Conservation (phyloP, 495 filamentous ascomycete genomes). For the Friedmanniomyces simplex region DNA sequence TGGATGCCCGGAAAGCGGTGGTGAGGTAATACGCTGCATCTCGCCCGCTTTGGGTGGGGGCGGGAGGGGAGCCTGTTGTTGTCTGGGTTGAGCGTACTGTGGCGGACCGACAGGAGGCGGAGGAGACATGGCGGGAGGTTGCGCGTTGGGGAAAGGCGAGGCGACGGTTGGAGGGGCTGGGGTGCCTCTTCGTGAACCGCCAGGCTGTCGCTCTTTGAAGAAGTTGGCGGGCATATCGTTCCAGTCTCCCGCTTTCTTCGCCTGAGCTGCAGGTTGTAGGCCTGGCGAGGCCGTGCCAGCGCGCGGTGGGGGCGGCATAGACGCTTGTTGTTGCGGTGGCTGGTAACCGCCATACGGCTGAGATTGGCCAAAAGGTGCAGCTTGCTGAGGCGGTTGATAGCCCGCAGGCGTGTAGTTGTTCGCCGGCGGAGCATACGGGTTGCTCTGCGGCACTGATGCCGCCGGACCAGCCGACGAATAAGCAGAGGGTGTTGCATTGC, state of each 20-base stretch:
- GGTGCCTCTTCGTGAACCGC: slow-evolving; percentile 58
- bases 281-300: slow-evolving; percentile 50
- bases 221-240: slow-evolving; percentile 86
- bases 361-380: slow-evolving; percentile 11
- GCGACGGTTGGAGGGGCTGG: slow-evolving; percentile 52
- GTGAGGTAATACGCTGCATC: slow-evolving; percentile 46
- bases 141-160: slow-evolving; percentile 58
- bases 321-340: slow-evolving; percentile 23
- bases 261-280: slow-evolving; percentile 53
- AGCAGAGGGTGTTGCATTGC: slow-evolving; percentile 17
- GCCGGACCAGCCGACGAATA: slow-evolving; percentile 21
- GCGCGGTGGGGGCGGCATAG: slow-evolving; percentile 48
- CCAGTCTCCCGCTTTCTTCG: slow-evolving; percentile 67
- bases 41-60: slow-evolving; percentile 47
- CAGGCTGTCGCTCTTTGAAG: slow-evolving; percentile 49
- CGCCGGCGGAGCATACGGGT: slow-evolving; percentile 9
- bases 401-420: slow-evolving; percentile 45
- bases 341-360: slow-evolving; percentile 16
- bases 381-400: slow-evolving; percentile 28
- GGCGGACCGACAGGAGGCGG: slow-evolving; percentile 38
- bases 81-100: slow-evolving; percentile 24
- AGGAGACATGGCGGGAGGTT: slow-evolving; percentile 25
- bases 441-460: background rate
- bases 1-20: slow-evolving; percentile 26
- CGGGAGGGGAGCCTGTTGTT: slow-evolving; percentile 40